A percentile compares a stretch with the other conserved stretches of the same genome.
Evolutionary conservation across 768 basidiomycete species (phyloP).

Genomic region (Roridomyces roridus): DNA sequence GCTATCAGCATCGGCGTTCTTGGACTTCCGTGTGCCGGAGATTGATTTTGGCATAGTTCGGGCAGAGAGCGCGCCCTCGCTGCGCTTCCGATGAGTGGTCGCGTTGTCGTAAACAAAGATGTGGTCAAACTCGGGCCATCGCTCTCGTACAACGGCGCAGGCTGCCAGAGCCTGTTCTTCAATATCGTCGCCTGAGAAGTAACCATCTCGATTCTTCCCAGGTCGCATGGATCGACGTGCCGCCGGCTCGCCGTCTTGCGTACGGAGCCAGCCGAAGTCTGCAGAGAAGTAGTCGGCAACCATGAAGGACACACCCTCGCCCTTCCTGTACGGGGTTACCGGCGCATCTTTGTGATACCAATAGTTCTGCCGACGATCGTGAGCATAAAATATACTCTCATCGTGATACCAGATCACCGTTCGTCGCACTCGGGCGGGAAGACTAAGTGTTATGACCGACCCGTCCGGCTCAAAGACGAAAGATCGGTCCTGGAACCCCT

Average conservation of each 20-base stretch:
- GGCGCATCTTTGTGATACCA: conserved; percentile 32
- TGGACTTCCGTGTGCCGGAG: neutral
- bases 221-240: conserved; percentile 29
- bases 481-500: conserved; percentile 10
- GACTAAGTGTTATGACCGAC: neutral
- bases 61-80: conserved; percentile 28
- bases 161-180: conserved; percentile 21
- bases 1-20: neutral
- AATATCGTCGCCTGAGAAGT: conserved; percentile 27
- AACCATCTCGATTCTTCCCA: conserved; percentile 31
- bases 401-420: conserved; percentile 33
- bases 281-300: conserved; percentile 42
- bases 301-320: conserved; percentile 40
- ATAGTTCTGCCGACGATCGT: conserved; percentile 31
- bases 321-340: conserved; percentile 34
- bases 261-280: conserved; percentile 35
- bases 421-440: neutral
- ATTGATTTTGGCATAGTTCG: conserved; percentile 26
- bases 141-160: conserved; percentile 28
- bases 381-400: conserved; percentile 42
- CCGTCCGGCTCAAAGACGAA: conserved; percentile 10
- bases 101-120: conserved; percentile 9
- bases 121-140: conserved; percentile 30
- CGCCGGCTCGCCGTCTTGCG: conserved; percentile 23
- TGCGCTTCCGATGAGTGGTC: conserved; percentile 19